These are phyloP conservation scores for Thalassiosira profunda DNA, from an alignment of 108 stramenopile genomes.

Conservation along the genomic window DNA sequence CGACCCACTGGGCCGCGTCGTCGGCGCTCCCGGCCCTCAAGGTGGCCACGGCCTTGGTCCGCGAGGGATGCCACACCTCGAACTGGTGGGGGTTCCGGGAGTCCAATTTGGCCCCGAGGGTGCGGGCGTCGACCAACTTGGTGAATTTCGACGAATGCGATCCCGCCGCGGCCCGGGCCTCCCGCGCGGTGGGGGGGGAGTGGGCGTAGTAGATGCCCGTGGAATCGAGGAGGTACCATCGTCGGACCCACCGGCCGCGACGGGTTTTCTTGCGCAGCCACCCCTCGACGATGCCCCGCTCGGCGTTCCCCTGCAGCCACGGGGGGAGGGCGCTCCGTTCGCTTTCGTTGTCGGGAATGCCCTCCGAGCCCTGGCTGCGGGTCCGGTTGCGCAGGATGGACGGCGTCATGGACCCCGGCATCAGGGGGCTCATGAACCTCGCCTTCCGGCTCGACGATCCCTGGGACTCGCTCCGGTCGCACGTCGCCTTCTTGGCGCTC, in stretches of 20 bases:
- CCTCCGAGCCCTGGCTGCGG: no score
- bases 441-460: background rate
- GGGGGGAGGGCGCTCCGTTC: background rate
- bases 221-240: slow-evolving; percentile 2
- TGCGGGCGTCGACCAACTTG: slow-evolving; percentile 1
- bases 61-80: background rate
- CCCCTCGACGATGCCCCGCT: slow-evolving; percentile 9
- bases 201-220: slow-evolving; percentile 20
- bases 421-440: background rate
- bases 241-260: slow-evolving; percentile 1
- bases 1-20: slow-evolving; percentile 3
- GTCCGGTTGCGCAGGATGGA: no score
- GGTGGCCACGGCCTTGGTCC: background rate
- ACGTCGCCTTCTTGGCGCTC: background rate
- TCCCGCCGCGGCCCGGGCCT: background rate
- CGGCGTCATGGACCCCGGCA: background rate
- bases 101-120: background rate
- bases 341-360: background rate
- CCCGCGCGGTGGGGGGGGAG: slow-evolving; percentile 4
- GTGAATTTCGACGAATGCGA: background rate
- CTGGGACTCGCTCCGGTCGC: background rate
- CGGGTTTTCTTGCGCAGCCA: slow-evolving; percentile 25
- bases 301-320: background rate
- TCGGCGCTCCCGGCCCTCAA: background rate
- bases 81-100: background rate